Evolutionary conservation across 2,329 filamentous ascomycete genomes (phyloP).

Genomic region (Aspergillus sergii): DNA sequence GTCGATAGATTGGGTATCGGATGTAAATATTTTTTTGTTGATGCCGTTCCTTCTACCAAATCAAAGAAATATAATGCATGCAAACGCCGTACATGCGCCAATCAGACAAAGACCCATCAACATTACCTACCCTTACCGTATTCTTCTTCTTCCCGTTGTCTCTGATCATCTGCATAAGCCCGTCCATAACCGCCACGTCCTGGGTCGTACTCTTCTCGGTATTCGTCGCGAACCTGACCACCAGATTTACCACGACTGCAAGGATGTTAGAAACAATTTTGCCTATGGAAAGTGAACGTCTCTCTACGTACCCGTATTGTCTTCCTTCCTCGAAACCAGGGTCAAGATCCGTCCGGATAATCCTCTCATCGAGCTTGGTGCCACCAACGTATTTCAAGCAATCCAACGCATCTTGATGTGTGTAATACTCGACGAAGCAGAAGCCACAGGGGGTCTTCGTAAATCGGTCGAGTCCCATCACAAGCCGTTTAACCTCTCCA

Average conservation of each 20-base stretch:
- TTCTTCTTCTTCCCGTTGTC: constrained; percentile 60
- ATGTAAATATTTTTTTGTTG: constrained; percentile 27
- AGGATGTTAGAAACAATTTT: constrained; percentile 6
- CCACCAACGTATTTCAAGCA: constrained; percentile 99
- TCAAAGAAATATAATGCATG: constrained; percentile 32
- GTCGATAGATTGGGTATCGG: constrained; percentile 31
- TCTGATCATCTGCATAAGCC: constrained; percentile 68
- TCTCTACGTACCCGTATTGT: constrained; percentile 72
- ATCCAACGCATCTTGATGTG: constrained; percentile 92
- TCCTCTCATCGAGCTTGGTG: constrained; percentile 95
- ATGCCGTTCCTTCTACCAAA: constrained; percentile 27
- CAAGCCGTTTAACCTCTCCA: constrained; percentile 94
- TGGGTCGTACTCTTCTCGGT: constrained; percentile 94
- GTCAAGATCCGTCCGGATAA: constrained; percentile 93
- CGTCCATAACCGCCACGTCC: constrained; percentile 87
- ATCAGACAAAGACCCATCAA: constrained; percentile 15
- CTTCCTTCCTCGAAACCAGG: constrained; percentile 94
- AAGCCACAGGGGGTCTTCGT: constrained; percentile 98
- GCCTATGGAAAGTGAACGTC: neutral
- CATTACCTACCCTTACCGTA: constrained; percentile 58
- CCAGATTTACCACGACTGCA: constrained; percentile 81
- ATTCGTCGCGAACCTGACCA: constrained; percentile 96
- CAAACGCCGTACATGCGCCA: constrained; percentile 38
- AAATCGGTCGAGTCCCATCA: constrained; percentile 97
- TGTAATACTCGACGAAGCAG: constrained; percentile 99